Conservation (phyloP, 75 land plant genomes). For the Isoetes taiwanensis region DNA sequence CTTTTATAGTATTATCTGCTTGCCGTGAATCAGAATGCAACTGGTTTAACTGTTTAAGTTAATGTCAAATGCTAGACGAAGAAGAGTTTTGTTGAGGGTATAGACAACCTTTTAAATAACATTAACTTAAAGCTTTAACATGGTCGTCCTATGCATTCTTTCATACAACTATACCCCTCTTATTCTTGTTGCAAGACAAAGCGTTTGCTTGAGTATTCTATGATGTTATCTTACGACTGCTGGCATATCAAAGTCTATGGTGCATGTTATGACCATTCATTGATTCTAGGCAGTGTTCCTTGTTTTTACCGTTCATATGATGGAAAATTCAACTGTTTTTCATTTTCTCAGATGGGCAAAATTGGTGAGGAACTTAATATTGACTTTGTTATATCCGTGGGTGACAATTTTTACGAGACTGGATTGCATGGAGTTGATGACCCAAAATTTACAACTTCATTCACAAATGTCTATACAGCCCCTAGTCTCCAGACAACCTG, state of each 20-base stretch:
- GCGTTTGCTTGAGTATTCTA: no score
- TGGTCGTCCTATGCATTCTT: no score
- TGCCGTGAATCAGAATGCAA: not conserved
- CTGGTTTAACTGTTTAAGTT: not conserved
- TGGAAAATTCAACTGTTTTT: not conserved
- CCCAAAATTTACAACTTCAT: not conserved
- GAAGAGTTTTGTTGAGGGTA: no score
- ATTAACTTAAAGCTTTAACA: no score
- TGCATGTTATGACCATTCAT: not conserved
- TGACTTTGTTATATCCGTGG: constrained; percentile 8
- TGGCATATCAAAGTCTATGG: no score
- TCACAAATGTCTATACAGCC: constrained; percentile 10
- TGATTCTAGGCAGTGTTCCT: not conserved
- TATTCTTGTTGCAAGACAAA: no score
- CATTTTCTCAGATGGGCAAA: constrained; percentile 8
- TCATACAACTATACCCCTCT: no score
- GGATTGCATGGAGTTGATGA: constrained; percentile 13
- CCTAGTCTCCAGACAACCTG: constrained; percentile 9
- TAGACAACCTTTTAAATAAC: no score
- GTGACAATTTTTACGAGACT: constrained; percentile 14
- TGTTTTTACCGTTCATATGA: no score
- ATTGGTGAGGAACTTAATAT: constrained; percentile 5
- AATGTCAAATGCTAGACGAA: no score
- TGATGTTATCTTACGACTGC: no score
- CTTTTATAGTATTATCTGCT: no score